Base-by-base conservation (phyloP, 164 flowering plant genomes). In the Protea cynaroides region DNA sequence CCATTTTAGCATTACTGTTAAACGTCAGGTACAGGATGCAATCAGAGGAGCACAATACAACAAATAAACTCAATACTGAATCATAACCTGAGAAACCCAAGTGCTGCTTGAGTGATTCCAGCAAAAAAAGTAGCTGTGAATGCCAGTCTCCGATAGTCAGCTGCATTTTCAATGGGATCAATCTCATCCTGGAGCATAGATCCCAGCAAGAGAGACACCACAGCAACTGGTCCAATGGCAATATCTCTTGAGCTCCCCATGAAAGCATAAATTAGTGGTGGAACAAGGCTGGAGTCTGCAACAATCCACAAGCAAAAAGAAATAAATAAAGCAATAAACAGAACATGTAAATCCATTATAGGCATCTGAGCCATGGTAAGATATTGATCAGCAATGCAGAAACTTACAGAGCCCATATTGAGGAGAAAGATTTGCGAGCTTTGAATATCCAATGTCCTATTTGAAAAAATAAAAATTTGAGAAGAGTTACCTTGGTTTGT, bases 161-260 rank as follows among this genome's bases (percentile, higher is more conserved):
- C 70, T 47, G 78, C 43, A 62, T 88, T 63, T 23, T 58, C 61
- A 2, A 3, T 34, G 18, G 79, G 81, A 68, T 91, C 97, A 53
- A 91, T 67, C 85, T 89, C 96, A 34, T 66, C 64, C 57, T 79
- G 86, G 38, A 89, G 85, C 64, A 91, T 58, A 18, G 93, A 83
- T 19, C 99, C 99, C 8, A 94, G 56, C 65, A 94, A 63, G 22
- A 94, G 89, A 70, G 97, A 94, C 7, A 91, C 93, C 43, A 94
- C 97, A 38, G 99, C 95, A 7, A 94, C 96, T 1, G 99, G 99
- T 58, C 99, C 98, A 11, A 93, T 93, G 36, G 91, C 98, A 61
- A 93, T 89, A 71, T 93, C 96, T 72, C 88, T 83, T n/a, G 98
- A 93, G 78, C 97, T 93, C 19, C 98, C 98, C 96, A 93, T 87